These are phyloP conservation scores for Aspergillus ustus DNA, from an alignment of 2,329 filamentous ascomycete species.

Conservation along the genomic window DNA sequence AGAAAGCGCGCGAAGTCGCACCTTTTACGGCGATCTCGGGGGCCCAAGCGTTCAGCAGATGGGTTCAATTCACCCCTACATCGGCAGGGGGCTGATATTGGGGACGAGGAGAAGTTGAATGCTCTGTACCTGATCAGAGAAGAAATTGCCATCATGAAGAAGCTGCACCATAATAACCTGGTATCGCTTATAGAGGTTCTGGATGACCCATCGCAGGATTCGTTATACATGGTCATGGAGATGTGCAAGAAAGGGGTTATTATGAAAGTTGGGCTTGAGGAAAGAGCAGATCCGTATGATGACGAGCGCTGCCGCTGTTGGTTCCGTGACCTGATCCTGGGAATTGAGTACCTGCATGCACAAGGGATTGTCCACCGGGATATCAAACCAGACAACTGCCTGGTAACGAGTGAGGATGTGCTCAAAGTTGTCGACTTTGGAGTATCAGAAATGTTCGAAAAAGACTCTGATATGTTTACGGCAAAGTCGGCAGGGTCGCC, in stretches of 20 bases:
- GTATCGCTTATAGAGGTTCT: slow-evolving; percentile 91
- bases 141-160: slow-evolving; percentile 99
- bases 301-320: slow-evolving; percentile 83
- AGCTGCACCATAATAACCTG: slow-evolving; percentile 92
- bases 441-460: slow-evolving; percentile 98
- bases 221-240: slow-evolving; percentile 97
- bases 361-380: slow-evolving; percentile 95
- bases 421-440: slow-evolving; percentile 98
- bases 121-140: slow-evolving; percentile 87
- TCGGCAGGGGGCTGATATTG: slow-evolving; percentile 58
- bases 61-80: slow-evolving; percentile 69
- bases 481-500: slow-evolving; percentile 93
- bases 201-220: slow-evolving; percentile 94
- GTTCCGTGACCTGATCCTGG: slow-evolving; percentile 93
- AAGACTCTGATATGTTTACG: slow-evolving; percentile 83
- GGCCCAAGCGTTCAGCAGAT: slow-evolving; percentile 57
- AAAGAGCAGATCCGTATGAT: slow-evolving; percentile 79
- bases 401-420: slow-evolving; percentile 88
- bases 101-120: slow-evolving; percentile 64
- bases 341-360: slow-evolving; percentile 93
- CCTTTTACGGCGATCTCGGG: slow-evolving; percentile 71
- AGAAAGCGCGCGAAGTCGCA: slow-evolving; percentile 90
- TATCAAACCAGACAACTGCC: slow-evolving; percentile 96
- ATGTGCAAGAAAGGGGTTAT: slow-evolving; percentile 98
- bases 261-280: slow-evolving; percentile 92